phyloP scores from a whole-genome alignment of 768 basidiomycete species.

The Boletus barrowsii region DNA sequence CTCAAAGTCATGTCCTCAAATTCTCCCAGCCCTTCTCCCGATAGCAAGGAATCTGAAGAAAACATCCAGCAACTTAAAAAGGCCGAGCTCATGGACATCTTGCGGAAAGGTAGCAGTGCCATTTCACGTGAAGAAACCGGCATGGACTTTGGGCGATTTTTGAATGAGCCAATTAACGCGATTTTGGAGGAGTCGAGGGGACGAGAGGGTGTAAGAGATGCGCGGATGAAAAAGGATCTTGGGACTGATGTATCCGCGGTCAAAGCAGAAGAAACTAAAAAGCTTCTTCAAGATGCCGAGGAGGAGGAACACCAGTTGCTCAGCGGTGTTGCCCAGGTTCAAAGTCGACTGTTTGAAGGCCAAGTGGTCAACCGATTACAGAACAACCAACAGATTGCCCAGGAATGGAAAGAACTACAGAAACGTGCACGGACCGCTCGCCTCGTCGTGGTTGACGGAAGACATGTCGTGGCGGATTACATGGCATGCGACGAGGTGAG shows the following conservation, averaged over 20 bases:
- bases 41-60: constrained; percentile 22
- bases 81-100: constrained; percentile 51
- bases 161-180: constrained; percentile 40
- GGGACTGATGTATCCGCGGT: constrained; percentile 3
- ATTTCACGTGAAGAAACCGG: constrained; percentile 39
- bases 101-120: constrained; percentile 57
- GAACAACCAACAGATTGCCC: constrained; percentile 41
- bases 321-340: constrained; percentile 56
- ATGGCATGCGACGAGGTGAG: constrained; percentile 30
- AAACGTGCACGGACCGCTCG: constrained; percentile 43
- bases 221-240: constrained; percentile 43
- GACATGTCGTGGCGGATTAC: constrained; percentile 31
- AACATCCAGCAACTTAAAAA: constrained; percentile 33
- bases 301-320: constrained; percentile 52
- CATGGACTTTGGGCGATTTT: constrained; percentile 42
- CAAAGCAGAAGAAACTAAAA: constrained; percentile 22
- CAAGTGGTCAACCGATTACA: constrained; percentile 34
- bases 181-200: constrained; percentile 46
- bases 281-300: constrained; percentile 42
- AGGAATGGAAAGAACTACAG: constrained; percentile 45
- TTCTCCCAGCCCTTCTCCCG: constrained; percentile 15
- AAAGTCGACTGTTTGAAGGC: constrained; percentile 58
- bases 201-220: constrained; percentile 42
- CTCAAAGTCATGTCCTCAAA: constrained; percentile 57
- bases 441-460: constrained; percentile 38